phyloP scores from a whole-genome alignment of 352 stramenopile species.

The Globisporangium takayamanum region DNA sequence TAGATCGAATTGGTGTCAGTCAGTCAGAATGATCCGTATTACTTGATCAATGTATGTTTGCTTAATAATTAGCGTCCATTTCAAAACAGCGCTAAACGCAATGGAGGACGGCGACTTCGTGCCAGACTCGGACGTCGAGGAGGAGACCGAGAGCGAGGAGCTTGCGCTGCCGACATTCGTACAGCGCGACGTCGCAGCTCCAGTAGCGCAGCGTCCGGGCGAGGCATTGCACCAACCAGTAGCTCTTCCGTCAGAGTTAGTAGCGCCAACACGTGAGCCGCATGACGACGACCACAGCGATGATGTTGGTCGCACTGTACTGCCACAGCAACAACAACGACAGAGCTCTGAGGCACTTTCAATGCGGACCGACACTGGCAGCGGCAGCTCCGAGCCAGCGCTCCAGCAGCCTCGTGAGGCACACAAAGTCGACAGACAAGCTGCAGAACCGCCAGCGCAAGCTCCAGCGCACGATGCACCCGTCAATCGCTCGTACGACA shows the following conservation, averaged over 20 bases:
- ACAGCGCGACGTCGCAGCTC: background rate
- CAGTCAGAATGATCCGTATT: too few species aligned
- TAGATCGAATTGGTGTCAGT: too few species aligned
- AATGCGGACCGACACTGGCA: background rate
- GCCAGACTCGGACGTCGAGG: conserved; percentile 37
- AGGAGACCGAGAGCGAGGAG: conserved; percentile 2
- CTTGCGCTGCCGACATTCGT: too few species aligned
- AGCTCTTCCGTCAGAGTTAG: too few species aligned
- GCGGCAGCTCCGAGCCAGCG: background rate
- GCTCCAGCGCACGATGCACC: background rate
- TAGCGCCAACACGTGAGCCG: background rate
- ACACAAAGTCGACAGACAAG: background rate
- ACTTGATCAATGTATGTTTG: background rate
- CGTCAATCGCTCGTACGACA: background rate
- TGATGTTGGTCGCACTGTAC: background rate
- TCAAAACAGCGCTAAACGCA: background rate
- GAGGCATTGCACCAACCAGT: too few species aligned
- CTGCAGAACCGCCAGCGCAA: background rate
- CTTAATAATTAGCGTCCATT: background rate
- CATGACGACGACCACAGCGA: background rate
- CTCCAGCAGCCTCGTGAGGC: too few species aligned
- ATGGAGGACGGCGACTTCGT: conserved; percentile 57
- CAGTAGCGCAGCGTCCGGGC: background rate
- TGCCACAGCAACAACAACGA: background rate
- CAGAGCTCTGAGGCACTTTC: background rate